Conservation (phyloP, 495 filamentous ascomycete species). For the Hypoxylon rickii region DNA sequence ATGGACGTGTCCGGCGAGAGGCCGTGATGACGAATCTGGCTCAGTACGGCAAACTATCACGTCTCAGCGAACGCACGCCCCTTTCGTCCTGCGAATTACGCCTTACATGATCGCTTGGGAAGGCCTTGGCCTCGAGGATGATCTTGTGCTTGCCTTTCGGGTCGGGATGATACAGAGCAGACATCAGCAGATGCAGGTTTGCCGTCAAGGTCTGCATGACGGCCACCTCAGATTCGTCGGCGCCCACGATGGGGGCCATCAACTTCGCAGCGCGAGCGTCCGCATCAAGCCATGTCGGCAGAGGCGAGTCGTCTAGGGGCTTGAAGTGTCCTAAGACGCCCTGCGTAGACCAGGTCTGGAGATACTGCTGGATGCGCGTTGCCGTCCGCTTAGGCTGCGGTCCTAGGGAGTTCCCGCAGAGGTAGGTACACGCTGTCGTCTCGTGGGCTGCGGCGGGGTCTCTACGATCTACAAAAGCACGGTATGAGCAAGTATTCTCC, state of each 20-base stretch:
- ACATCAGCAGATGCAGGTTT: slow-evolving; percentile 90
- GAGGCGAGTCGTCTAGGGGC: slow-evolving; percentile 71
- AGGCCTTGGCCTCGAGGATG: slow-evolving; percentile 90
- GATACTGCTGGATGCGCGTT: slow-evolving; percentile 73
- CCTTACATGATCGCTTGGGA: slow-evolving; percentile 84
- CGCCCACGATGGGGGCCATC: slow-evolving; percentile 88
- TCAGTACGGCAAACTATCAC: slow-evolving; percentile 80
- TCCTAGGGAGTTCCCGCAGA: slow-evolving; percentile 97
- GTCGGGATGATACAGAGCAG: slow-evolving; percentile 84
- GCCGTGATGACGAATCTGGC: slow-evolving; percentile 80
- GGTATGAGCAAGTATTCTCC: slow-evolving; percentile 19
- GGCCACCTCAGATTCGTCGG: slow-evolving; percentile 76
- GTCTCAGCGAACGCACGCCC: slow-evolving; percentile 25
- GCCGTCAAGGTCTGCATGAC: slow-evolving; percentile 93
- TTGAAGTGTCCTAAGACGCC: slow-evolving; percentile 95
- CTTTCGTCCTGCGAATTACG: slow-evolving; percentile 17
- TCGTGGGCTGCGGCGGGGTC: slow-evolving; percentile 31
- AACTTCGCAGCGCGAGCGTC: slow-evolving; percentile 71
- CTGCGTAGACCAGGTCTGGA: slow-evolving; percentile 86
- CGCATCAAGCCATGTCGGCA: slow-evolving; percentile 80
- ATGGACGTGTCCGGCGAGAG: slow-evolving; percentile 71
- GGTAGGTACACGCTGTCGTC: slow-evolving; percentile 66
- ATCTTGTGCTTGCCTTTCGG: slow-evolving; percentile 79
- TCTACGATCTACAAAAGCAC: slow-evolving; percentile 42
- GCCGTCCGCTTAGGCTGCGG: slow-evolving; percentile 78